A percentile compares a stretch with the other conserved stretches of the same genome.
phyloP scores from a whole-genome alignment of 192 early-diverging fungal genomes.

The Coemansia sp. region DNA sequence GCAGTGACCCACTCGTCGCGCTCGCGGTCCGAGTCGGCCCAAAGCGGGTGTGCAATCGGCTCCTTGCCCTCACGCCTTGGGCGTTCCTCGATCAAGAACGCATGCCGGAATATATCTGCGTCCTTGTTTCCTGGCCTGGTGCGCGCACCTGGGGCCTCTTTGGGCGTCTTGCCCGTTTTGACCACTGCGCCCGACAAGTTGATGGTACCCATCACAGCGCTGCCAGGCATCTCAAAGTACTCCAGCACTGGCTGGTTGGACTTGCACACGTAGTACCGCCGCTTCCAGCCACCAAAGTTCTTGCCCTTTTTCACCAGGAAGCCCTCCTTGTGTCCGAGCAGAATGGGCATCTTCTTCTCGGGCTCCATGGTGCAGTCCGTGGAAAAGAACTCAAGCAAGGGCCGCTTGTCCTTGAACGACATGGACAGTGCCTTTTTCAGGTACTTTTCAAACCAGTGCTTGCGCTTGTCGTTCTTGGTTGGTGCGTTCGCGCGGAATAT shows the following conservation, averaged over 20 bases:
- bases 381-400: conserved; percentile 75
- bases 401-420: conserved; percentile 59
- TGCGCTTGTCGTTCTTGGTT: conserved; percentile 83
- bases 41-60: conserved; percentile 73
- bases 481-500: conserved; percentile 80
- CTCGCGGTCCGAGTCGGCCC: conserved; percentile 85
- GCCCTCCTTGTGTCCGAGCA: conserved; percentile 75
- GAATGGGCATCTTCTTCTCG: conserved; percentile 51
- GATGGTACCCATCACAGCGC: conserved; percentile 70
- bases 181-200: conserved; percentile 66
- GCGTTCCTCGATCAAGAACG: conserved; percentile 82
- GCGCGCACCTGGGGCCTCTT: conserved; percentile 15
- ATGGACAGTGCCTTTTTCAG: conserved; percentile 69
- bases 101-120: conserved; percentile 73
- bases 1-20: conserved; percentile 89
- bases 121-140: conserved; percentile 37
- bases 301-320: conserved; percentile 91
- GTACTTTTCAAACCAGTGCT: conserved; percentile 82
- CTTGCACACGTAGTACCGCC: conserved; percentile 75
- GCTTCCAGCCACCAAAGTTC: conserved; percentile 97
- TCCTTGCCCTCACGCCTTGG: conserved; percentile 63
- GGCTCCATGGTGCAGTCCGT: conserved; percentile 62
- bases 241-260: conserved; percentile 67
- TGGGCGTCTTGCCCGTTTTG: conserved; percentile 35
- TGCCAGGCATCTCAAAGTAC: conserved; percentile 83